Percentiles rank a stretch among this genome's conserved stretches.
These are phyloP conservation scores for Claviceps africana DNA, from an alignment of 2,329 filamentous ascomycete species.

Conservation along the genomic window DNA sequence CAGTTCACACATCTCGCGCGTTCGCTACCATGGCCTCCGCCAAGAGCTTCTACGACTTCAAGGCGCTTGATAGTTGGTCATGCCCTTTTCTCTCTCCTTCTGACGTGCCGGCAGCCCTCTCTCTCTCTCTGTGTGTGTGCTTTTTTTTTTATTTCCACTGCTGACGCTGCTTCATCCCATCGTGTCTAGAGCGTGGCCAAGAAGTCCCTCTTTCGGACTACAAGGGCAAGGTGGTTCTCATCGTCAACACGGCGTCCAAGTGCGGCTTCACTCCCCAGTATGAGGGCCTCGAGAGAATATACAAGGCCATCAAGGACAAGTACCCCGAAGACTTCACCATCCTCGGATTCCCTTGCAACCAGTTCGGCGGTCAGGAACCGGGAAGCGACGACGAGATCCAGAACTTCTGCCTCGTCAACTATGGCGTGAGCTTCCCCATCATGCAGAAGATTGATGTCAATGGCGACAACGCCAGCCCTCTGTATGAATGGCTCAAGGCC, in stretches of 20 bases:
- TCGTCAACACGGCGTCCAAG: conserved; percentile 97
- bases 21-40: conserved; percentile 25
- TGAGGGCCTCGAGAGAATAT: conserved; percentile 76
- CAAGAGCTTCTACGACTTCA: conserved; percentile 64
- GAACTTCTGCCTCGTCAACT: conserved; percentile 81
- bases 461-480: conserved; percentile 61
- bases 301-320: conserved; percentile 58
- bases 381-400: conserved; percentile 70
- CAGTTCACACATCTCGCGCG: conserved; percentile 2
- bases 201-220: conserved; percentile 57
- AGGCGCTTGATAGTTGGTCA: conserved; percentile 57
- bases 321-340: conserved; percentile 68
- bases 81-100: background rate
- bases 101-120: background rate
- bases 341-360: conserved; percentile 96
- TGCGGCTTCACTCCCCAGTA: conserved; percentile 98
- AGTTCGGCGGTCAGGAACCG: conserved; percentile 85
- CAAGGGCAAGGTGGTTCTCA: conserved; percentile 83
- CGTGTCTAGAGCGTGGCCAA: conserved; percentile 38
- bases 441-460: conserved; percentile 91
- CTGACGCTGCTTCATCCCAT: conserved; percentile 7
- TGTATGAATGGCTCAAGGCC: conserved; percentile 49
- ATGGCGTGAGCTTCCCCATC: conserved; percentile 80
- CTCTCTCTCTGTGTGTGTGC: too few relatives aligned
- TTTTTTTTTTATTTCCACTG: background rate